These are phyloP conservation scores for Meyerozyma guilliermondii DNA, from an alignment of 1,139 yeast genomes.

Conservation along the genomic window DNA sequence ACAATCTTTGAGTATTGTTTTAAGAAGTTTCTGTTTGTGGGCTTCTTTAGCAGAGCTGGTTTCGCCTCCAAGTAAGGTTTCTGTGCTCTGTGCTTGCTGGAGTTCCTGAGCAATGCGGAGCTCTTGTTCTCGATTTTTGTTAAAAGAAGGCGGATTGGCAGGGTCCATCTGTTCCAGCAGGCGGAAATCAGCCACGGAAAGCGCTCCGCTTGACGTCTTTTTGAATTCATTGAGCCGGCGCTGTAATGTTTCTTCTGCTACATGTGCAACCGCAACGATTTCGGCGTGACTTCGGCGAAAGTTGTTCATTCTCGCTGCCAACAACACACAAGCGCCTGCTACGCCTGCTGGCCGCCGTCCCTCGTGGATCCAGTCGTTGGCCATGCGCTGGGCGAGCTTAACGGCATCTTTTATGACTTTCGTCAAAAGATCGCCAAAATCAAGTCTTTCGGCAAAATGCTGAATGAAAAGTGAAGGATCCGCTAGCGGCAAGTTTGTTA, in stretches of 20 bases:
- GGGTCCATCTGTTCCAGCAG: constrained; percentile 35
- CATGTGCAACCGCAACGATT: constrained; percentile 91
- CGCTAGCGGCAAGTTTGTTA: constrained; percentile 73
- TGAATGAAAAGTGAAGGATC: constrained; percentile 93
- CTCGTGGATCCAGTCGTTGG: constrained; percentile 91
- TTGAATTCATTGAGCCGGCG: constrained; percentile 85
- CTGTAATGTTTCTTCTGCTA: constrained; percentile 91
- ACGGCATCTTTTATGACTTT: constrained; percentile 85
- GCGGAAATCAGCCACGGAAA: constrained; percentile 74
- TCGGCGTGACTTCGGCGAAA: constrained; percentile 89
- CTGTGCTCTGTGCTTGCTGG: neutral
- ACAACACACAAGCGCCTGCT: constrained; percentile 91
- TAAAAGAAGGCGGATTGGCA: constrained; percentile 81
- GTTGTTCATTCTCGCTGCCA: constrained; percentile 96
- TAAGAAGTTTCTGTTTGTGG: constrained; percentile 10
- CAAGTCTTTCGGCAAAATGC: constrained; percentile 84
- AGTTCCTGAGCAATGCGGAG: neutral
- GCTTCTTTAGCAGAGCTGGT: constrained; percentile 5
- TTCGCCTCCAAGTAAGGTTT: neutral
- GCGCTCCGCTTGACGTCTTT: constrained; percentile 64
- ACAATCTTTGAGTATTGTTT: constrained; percentile 20
- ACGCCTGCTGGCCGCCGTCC: constrained; percentile 98
- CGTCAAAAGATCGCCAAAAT: constrained; percentile 65
- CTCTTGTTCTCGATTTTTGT: constrained; percentile 39
- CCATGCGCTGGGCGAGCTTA: constrained; percentile 83